Evolutionary conservation across 2,329 filamentous ascomycete genomes (phyloP).

Genomic region (Pseudocercospora fijiensis): DNA sequence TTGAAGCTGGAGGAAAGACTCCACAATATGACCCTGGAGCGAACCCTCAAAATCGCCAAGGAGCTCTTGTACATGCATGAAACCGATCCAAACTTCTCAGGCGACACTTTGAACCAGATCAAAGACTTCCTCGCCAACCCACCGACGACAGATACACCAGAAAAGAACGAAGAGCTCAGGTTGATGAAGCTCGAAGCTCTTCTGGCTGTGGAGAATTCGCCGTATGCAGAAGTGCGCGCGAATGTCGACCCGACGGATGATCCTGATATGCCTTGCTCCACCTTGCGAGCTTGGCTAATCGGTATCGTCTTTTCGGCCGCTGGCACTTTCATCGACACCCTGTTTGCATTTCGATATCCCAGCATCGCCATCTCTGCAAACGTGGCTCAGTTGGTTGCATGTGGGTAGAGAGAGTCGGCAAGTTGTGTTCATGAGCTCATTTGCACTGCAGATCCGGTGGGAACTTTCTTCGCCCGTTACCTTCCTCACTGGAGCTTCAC

Average conservation of each 20-base stretch:
- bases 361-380: constrained; percentile 34
- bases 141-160: constrained; percentile 10
- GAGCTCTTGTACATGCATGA: constrained; percentile 20
- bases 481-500: constrained; percentile 56
- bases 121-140: constrained; percentile 18
- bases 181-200: constrained; percentile 16
- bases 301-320: constrained; percentile 34
- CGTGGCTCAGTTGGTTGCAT: constrained; percentile 34
- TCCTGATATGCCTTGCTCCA: constrained; percentile 32
- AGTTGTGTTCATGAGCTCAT: neutral
- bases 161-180: constrained; percentile 15
- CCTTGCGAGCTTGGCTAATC: constrained; percentile 37
- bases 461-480: constrained; percentile 55
- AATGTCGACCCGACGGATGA: constrained; percentile 29
- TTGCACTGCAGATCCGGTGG: constrained; percentile 41
- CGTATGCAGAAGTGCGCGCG: constrained; percentile 30
- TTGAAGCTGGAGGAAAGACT: constrained; percentile 11
- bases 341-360: constrained; percentile 38
- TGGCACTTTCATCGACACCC: constrained; percentile 33
- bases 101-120: constrained; percentile 17
- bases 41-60: constrained; percentile 14
- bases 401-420: neutral
- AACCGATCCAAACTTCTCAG: constrained; percentile 21
- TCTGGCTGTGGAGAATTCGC: constrained; percentile 24
- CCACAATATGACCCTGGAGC: constrained; percentile 11